Evolutionary conservation across 192 early-diverging fungal species (phyloP).

Genomic region (Radiomyces spectabilis): DNA sequence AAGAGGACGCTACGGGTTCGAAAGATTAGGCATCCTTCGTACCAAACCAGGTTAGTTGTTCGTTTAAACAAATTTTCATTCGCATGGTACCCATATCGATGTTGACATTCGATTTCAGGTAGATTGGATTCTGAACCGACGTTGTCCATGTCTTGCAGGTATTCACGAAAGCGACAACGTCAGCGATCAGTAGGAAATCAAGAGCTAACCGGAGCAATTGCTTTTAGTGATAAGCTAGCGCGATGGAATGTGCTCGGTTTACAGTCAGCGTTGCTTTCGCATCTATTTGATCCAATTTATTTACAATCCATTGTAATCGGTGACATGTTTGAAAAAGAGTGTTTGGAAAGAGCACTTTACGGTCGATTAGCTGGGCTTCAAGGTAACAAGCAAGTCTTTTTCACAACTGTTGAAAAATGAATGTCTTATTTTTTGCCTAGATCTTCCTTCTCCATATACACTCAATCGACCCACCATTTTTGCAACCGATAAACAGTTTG

Average conservation of each 20-base stretch:
- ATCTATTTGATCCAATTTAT: constrained; percentile 62
- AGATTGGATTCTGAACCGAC: constrained; percentile 67
- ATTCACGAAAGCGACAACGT: too few species aligned
- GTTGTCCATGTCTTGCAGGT: constrained; percentile 69
- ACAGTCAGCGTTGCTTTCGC: constrained; percentile 59
- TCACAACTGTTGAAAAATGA: neutral
- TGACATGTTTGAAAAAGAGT: constrained; percentile 55
- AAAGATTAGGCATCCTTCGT: constrained; percentile 51
- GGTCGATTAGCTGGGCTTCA: constrained; percentile 31
- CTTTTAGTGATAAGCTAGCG: constrained; percentile 85
- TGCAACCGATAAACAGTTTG: constrained; percentile 2
- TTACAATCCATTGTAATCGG: constrained; percentile 56
- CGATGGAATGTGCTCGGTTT: constrained; percentile 82
- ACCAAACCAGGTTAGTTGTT: constrained; percentile 61
- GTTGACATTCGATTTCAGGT: constrained; percentile 16
- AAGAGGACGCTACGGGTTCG: constrained; percentile 58
- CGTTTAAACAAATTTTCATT: too few species aligned
- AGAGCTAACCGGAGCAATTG: too few species aligned
- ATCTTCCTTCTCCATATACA: constrained; percentile 4
- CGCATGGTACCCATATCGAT: too few species aligned
- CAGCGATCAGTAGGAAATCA: too few species aligned
- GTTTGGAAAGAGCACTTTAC: constrained; percentile 62
- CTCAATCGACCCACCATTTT: constrained; percentile 2
- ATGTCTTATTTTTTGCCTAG: neutral
- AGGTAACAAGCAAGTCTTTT: constrained; percentile 1